Evolutionary conservation across 2,329 filamentous ascomycete genomes (phyloP).

Genomic region (Microdochium bolleyi): DNA sequence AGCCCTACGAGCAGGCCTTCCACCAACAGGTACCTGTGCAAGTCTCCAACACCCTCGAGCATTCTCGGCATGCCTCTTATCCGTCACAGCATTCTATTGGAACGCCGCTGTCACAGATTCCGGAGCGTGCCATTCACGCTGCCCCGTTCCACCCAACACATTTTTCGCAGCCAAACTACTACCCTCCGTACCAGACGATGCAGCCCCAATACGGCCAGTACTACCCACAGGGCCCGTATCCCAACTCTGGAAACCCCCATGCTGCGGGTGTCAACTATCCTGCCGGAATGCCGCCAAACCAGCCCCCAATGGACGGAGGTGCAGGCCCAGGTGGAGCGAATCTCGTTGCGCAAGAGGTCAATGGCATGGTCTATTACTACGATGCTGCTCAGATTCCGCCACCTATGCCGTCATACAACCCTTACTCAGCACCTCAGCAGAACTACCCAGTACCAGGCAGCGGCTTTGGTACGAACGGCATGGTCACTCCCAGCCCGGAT

Average conservation of each 20-base stretch:
- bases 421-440: conserved; percentile 36
- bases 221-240: conserved; percentile 47
- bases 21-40: conserved; percentile 88
- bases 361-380: conserved; percentile 95
- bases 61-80: conserved; percentile 61
- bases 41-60: conserved; percentile 50
- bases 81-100: conserved; percentile 63
- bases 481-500: conserved; percentile 64
- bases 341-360: conserved; percentile 75
- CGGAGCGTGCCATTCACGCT: conserved; percentile 85
- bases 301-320: conserved; percentile 24
- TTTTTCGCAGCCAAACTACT: conserved; percentile 53
- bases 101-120: conserved; percentile 84
- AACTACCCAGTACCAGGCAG: conserved; percentile 41
- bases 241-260: conserved; percentile 14
- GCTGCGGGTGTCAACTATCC: conserved; percentile 48
- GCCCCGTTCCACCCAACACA: conserved; percentile 77
- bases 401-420: conserved; percentile 36
- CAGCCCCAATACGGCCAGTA: conserved; percentile 58
- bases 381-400: conserved; percentile 66
- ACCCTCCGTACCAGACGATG: conserved; percentile 50
- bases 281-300: conserved; percentile 36
- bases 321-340: conserved; percentile 36
- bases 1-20: conserved; percentile 69
- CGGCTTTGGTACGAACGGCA: conserved; percentile 65